A percentile compares a stretch with the other conserved stretches of the same genome.
Conservation (phyloP, 352 stramenopile species). For the Globisporangium uncinulatum region DNA sequence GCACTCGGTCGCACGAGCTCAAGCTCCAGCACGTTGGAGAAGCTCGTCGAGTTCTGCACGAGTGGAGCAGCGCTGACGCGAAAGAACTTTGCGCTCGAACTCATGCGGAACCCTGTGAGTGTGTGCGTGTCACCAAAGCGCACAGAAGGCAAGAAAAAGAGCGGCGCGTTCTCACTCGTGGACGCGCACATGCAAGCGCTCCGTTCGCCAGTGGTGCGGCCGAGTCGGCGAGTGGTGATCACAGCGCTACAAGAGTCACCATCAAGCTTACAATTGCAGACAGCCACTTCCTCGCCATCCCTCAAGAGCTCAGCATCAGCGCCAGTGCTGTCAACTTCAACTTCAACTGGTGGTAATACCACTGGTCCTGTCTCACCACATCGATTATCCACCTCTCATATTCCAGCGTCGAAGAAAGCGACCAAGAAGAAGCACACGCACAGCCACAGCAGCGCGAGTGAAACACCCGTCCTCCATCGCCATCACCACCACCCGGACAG, state of each 20-base stretch:
- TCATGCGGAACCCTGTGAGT: slow-evolving; percentile 23
- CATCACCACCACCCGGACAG: slow-evolving; percentile 11
- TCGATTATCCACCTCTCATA: background rate
- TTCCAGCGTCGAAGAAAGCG: background rate
- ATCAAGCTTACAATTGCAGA: background rate
- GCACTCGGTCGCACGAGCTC: slow-evolving; percentile 20
- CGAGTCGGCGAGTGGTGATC: slow-evolving; percentile 28
- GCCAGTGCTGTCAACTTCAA: slow-evolving; percentile 1
- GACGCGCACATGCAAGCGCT: slow-evolving; percentile 39
- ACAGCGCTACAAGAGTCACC: slow-evolving; percentile 4
- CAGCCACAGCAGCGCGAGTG: background rate
- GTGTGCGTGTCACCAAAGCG: slow-evolving; percentile 31
- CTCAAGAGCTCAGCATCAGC: slow-evolving; percentile 6
- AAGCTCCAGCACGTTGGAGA: slow-evolving; percentile 25
- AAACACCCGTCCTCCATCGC: background rate
- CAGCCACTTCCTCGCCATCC: slow-evolving; percentile 3
- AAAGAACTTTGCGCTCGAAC: slow-evolving; percentile 30
- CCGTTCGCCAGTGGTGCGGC: slow-evolving; percentile 46
- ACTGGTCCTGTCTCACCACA: background rate
- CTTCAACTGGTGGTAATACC: background rate
- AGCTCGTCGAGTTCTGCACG: slow-evolving; percentile 46
- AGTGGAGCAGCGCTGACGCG: slow-evolving; percentile 9
- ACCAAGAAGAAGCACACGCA: slow-evolving; percentile 25
- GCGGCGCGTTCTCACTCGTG: slow-evolving; percentile 33
- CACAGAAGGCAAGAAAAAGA: slow-evolving; percentile 25